These are phyloP conservation scores for Herpetospermum pedunculosum DNA, from an alignment of 306 rosid genomes.

Conservation along the genomic window DNA sequence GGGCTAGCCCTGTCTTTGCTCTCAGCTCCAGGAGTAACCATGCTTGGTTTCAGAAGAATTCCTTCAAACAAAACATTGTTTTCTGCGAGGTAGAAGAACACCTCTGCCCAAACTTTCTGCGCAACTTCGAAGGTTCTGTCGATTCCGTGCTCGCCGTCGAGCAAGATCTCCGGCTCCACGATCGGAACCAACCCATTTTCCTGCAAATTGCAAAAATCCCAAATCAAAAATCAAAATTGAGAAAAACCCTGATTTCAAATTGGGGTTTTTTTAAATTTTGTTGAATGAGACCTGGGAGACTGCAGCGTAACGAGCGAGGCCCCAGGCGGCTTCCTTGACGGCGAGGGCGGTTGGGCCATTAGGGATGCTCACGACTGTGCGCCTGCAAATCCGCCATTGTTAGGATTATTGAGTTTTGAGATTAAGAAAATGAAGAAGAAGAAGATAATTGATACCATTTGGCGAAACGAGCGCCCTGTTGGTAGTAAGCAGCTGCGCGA, in stretches of 20 bases:
- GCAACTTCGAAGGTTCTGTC: conserved; percentile 86
- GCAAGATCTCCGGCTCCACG: conserved; percentile 97
- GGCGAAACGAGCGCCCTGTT: conserved; percentile 95
- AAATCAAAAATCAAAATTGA: neutral
- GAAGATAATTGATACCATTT: conserved; percentile 40
- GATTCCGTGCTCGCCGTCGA: conserved; percentile 80
- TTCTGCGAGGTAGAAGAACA: conserved; percentile 81
- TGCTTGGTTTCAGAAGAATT: conserved; percentile 93
- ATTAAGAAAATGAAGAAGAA: neutral
- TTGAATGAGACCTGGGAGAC: conserved; percentile 63
- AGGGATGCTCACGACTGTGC: conserved; percentile 69
- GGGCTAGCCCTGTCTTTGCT: conserved; percentile 72
- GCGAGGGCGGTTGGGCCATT: conserved; percentile 96
- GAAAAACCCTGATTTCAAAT: neutral
- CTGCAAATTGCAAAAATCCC: conserved; percentile 15
- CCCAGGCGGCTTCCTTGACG: conserved; percentile 84
- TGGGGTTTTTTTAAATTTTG: neutral
- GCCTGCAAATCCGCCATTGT: neutral
- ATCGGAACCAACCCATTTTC: conserved; percentile 82
- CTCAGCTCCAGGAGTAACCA: conserved; percentile 98
- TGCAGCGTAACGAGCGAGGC: conserved; percentile 96
- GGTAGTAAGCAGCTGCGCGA: conserved; percentile 83
- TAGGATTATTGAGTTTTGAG: neutral
- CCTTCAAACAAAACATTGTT: conserved; percentile 86
- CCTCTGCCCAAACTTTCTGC: conserved; percentile 86